Percentiles rank a stretch among this genome's conserved stretches.
Conservation (phyloP, 345 rosid genomes). For the Populus alba region DNA sequence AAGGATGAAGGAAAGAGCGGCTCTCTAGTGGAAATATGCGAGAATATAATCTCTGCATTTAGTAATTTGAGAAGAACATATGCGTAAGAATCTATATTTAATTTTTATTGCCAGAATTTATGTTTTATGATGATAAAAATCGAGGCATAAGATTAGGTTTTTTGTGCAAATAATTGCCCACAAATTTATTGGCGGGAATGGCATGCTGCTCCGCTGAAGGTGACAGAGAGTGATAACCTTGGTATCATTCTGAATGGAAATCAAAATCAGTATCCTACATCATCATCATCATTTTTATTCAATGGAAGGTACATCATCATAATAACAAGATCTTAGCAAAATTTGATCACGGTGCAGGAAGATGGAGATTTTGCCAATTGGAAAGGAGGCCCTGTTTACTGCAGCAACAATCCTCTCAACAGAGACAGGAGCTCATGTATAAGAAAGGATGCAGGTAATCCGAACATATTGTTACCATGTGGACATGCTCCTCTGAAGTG, state of each 20-base stretch:
- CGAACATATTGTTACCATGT: neutral
- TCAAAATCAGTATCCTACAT: neutral
- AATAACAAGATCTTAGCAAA: neutral
- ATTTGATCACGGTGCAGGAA: constrained; percentile 43
- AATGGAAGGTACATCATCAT: neutral
- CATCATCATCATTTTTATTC: no score
- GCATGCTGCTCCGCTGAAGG: no score
- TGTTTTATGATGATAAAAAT: neutral
- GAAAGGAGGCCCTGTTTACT: constrained; percentile 73
- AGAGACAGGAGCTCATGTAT: neutral
- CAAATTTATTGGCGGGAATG: neutral
- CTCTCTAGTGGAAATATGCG: constrained; percentile 56
- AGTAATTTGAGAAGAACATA: constrained; percentile 41
- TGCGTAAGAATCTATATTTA: constrained; percentile 40
- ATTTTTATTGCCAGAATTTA: no score
- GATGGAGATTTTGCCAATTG: constrained; percentile 58
- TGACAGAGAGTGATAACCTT: no score
- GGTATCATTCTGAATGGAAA: neutral
- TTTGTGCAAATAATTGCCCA: neutral
- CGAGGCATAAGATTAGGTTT: neutral
- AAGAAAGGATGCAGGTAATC: no score
- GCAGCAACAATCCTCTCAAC: constrained; percentile 54
- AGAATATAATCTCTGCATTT: constrained; percentile 54
- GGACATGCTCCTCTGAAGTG: neutral
- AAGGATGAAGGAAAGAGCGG: constrained; percentile 23